These are phyloP conservation scores for Lyophyllum decastes DNA, from an alignment of 768 basidiomycete species.

Conservation along the genomic window DNA sequence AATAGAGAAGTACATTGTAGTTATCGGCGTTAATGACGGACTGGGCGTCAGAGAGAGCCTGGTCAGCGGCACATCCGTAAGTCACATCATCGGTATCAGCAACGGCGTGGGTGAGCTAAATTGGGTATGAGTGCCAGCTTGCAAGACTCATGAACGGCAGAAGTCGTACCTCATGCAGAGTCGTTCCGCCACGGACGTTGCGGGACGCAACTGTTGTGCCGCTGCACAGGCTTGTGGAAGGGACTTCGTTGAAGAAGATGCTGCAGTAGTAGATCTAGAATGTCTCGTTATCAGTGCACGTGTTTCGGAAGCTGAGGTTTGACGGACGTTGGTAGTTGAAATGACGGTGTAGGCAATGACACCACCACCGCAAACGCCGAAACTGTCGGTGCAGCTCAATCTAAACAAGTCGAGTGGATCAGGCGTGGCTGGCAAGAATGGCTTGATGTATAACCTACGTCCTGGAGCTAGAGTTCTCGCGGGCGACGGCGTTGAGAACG, in stretches of 20 bases:
- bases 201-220: conserved; percentile 45
- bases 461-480: conserved; percentile 38
- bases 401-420: conserved; percentile 16
- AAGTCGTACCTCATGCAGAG: conserved; percentile 30
- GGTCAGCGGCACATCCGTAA: conserved; percentile 43
- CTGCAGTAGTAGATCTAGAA: conserved; percentile 46
- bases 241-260: conserved; percentile 48
- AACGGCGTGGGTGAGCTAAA: conserved; percentile 43
- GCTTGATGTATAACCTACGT: conserved; percentile 27
- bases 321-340: conserved; percentile 42
- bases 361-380: conserved; percentile 35
- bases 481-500: conserved; percentile 39
- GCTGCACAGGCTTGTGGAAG: conserved; percentile 37
- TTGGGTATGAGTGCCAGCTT: not conserved
- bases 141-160: too few species aligned
- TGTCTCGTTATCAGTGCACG: not conserved
- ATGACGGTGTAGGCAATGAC: conserved; percentile 48
- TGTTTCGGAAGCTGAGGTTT: not conserved
- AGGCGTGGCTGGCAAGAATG: not conserved
- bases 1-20: conserved; percentile 38
- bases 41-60: conserved; percentile 35
- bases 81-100: conserved; percentile 39
- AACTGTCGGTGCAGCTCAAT: conserved; percentile 44
- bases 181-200: conserved; percentile 48
- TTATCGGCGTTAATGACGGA: conserved; percentile 43